Evolutionary conservation across 83 land plant species (phyloP).

Genomic region (Diphasiastrum complanatum): DNA sequence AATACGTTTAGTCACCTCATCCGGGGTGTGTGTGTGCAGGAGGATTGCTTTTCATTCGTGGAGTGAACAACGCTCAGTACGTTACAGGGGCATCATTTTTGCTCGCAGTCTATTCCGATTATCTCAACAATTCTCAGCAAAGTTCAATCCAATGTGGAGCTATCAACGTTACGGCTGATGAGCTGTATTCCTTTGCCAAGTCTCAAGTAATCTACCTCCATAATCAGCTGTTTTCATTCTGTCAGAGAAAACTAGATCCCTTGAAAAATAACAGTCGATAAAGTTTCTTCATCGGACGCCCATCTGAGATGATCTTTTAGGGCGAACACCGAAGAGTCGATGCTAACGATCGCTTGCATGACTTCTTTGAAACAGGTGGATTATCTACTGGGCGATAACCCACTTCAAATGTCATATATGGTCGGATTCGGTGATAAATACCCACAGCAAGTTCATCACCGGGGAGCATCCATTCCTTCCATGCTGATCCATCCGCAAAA

Average conservation of each 20-base stretch:
- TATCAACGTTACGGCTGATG: slow-evolving; percentile 7
- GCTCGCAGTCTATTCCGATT: slow-evolving; percentile 10
- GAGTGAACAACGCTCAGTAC: slow-evolving; percentile 18
- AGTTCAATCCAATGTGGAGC: slow-evolving; percentile 5
- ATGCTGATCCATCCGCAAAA: slow-evolving; percentile 38
- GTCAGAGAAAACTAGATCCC: too few relatives aligned
- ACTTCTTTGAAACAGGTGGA: slow-evolving; percentile 46
- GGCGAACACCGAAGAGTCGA: background rate
- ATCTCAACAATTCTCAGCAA: slow-evolving; percentile 13
- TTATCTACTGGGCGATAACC: slow-evolving; percentile 76
- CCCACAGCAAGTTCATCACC: slow-evolving; percentile 64
- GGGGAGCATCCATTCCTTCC: slow-evolving; percentile 69
- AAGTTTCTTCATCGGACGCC: background rate
- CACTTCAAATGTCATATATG: slow-evolving; percentile 64
- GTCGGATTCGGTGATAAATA: slow-evolving; percentile 57
- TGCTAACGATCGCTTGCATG: background rate
- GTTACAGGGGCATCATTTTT: slow-evolving; percentile 21
- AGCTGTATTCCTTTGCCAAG: slow-evolving; percentile 12
- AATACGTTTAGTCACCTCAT: slow-evolving; percentile 22
- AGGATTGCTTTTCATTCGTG: slow-evolving; percentile 15
- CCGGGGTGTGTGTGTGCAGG: slow-evolving; percentile 34
- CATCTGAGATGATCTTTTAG: background rate
- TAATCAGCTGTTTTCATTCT: background rate
- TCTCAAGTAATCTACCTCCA: slow-evolving; percentile 3
- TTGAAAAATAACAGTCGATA: too few relatives aligned